Percentiles rank a stretch among this genome's conserved stretches.
Evolutionary conservation across 2,329 filamentous ascomycete species (phyloP).

Genomic region (Amauroascus verrucosus): DNA sequence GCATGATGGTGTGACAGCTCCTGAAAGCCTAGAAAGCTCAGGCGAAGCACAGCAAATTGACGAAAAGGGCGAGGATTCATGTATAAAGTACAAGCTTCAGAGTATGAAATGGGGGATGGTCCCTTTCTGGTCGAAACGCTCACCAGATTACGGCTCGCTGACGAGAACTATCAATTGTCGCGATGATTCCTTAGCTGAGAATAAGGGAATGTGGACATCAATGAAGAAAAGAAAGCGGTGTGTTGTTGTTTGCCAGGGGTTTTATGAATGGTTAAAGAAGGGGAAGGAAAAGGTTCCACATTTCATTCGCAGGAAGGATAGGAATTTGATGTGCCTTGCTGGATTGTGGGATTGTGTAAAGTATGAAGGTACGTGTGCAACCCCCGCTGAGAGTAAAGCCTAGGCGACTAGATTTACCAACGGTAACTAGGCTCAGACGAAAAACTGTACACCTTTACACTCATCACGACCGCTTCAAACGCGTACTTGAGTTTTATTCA

Average conservation of each 20-base stretch:
- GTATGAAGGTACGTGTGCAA: slow-evolving; percentile 54
- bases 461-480: slow-evolving; percentile 86
- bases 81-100: slow-evolving; percentile 67
- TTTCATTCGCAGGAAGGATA: slow-evolving; percentile 72
- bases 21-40: slow-evolving; percentile 17
- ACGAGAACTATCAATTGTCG: slow-evolving; percentile 93
- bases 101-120: slow-evolving; percentile 94
- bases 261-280: slow-evolving; percentile 91
- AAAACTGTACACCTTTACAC: slow-evolving; percentile 76
- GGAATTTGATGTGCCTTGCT: slow-evolving; percentile 75
- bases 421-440: slow-evolving; percentile 46
- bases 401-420: background rate
- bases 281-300: slow-evolving; percentile 75
- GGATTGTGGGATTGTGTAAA: slow-evolving; percentile 84
- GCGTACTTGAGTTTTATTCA: slow-evolving; percentile 76
- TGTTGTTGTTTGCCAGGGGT: slow-evolving; percentile 78
- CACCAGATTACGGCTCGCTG: slow-evolving; percentile 64
- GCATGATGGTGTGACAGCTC: slow-evolving; percentile 19
- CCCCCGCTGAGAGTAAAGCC: background rate
- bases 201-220: slow-evolving; percentile 76
- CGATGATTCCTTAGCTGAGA: slow-evolving; percentile 67
- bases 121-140: slow-evolving; percentile 84
- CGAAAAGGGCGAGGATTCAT: slow-evolving; percentile 18
- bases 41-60: slow-evolving; percentile 11
- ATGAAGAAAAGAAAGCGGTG: slow-evolving; percentile 89